Conservation (phyloP, 2,329 filamentous ascomycete genomes). For the Cercospora citrullina region DNA sequence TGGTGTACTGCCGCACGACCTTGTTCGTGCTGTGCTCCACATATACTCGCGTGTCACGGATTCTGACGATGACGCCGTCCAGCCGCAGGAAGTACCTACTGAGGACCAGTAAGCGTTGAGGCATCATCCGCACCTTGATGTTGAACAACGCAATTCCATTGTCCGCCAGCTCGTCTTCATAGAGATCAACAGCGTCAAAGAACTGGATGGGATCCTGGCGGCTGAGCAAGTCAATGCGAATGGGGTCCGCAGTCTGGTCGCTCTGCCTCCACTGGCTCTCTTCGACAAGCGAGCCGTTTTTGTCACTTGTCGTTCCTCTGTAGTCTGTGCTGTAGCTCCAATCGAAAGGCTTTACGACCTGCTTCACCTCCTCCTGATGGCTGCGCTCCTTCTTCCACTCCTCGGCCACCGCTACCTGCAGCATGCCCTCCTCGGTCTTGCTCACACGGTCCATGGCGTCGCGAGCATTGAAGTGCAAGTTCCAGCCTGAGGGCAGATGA, state of each 20-base stretch:
- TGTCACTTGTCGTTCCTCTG: constrained; percentile 61
- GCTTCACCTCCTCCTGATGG: constrained; percentile 81
- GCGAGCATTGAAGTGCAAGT: constrained; percentile 76
- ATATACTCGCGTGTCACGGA: constrained; percentile 88
- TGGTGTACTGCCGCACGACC: constrained; percentile 85
- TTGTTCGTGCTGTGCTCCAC: constrained; percentile 79
- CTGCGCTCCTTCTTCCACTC: constrained; percentile 78
- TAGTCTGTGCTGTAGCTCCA: constrained; percentile 97
- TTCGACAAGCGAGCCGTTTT: constrained; percentile 12
- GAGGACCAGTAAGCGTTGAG: constrained; percentile 79
- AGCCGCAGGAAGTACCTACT: constrained; percentile 88
- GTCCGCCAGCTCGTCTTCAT: constrained; percentile 96
- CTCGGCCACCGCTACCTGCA: constrained; percentile 88
- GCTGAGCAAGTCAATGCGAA: constrained; percentile 83
- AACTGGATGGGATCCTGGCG: constrained; percentile 92
- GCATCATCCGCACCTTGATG: constrained; percentile 92
- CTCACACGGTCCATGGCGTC: constrained; percentile 89
- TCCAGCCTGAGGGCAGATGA: constrained; percentile 75
- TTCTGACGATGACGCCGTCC: constrained; percentile 82
- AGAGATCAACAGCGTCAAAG: constrained; percentile 93
- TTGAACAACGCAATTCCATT: constrained; percentile 91
- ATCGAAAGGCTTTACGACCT: constrained; percentile 94
- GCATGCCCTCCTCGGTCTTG: constrained; percentile 87
- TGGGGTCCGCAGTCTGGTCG: constrained; percentile 51
- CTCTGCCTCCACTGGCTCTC: constrained; percentile 31